A percentile compares a stretch with the other conserved stretches of the same genome.
These are phyloP conservation scores for Phytophthora quininea DNA, from an alignment of 352 stramenopile genomes.

Conservation along the genomic window DNA sequence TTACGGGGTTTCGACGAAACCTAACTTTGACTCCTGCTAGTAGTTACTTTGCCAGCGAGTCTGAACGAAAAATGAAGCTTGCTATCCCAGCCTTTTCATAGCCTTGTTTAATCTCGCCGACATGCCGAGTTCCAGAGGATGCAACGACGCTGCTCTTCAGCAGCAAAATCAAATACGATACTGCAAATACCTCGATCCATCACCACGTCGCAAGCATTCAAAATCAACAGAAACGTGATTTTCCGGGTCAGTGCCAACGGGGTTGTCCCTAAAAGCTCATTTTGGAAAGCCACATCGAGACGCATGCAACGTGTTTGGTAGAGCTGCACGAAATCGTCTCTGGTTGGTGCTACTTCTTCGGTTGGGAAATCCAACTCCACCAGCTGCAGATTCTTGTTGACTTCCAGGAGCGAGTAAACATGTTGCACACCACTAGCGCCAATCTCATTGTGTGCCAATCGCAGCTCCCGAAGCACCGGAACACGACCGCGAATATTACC, in stretches of 20 bases:
- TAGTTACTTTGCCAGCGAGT: too few species aligned
- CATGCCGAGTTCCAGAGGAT: constrained; percentile 35
- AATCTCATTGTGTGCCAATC: constrained; percentile 35
- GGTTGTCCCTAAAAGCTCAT: constrained; percentile 31
- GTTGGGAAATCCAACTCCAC: constrained; percentile 38
- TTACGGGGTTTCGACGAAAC: too few species aligned
- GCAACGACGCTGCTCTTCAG: constrained; percentile 25
- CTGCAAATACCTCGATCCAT: constrained; percentile 32
- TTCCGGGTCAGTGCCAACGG: constrained; percentile 21
- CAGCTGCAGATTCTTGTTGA: constrained; percentile 35
- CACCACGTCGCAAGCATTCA: constrained; percentile 24
- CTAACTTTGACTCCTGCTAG: too few species aligned
- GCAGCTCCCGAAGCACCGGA: constrained; percentile 32
- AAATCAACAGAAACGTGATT: constrained; percentile 28
- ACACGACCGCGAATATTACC: constrained; percentile 12
- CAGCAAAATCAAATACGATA: constrained; percentile 35
- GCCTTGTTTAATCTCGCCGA: constrained; percentile 5
- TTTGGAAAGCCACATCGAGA: constrained; percentile 39
- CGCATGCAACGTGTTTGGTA: constrained; percentile 41
- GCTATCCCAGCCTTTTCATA: background rate
- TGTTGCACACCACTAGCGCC: constrained; percentile 38
- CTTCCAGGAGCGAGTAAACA: constrained; percentile 32
- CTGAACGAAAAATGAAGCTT: too few species aligned
- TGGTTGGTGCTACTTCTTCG: constrained; percentile 15
- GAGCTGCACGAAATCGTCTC: constrained; percentile 36